Evolutionary conservation across 306 rosid genomes (phyloP), one percentile per base, ranked within the genome.

Genomic region (Medicago lupulina): DNA sequence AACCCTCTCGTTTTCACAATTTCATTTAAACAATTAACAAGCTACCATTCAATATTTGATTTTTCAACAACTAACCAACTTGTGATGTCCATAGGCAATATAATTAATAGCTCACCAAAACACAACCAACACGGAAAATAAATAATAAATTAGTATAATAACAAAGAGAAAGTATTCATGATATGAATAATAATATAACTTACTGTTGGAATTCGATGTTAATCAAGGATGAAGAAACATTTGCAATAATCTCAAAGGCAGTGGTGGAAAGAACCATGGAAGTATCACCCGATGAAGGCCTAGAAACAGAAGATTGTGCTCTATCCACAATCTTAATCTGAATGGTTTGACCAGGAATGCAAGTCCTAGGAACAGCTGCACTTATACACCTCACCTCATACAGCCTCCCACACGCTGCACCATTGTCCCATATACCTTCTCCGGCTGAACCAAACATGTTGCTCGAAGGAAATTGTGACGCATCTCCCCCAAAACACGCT

Each of bases 381-480:
- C 98, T 88, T 12, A 89, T 77, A 78, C 98, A 93, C 31, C 93
- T 78, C 76, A 91, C 97, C 76, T 69, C 40, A 63, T 91, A 93
- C 28, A 72, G 73, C 64, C 96, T 87, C 36, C 96, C 98, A 21
- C 98, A 91, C 0, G 98, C 90, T 0, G 98, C 97, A 0, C 98
- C 98, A 36, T 91, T 93, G 80, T 93, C 96, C 98, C 97, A 93
- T 66, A 89, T 82, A 4, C 92, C 97, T 16, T 89, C 98, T 2
- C 98, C 96, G 0, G 93, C 98, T 0, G 97, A 57, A 10, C 78
- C 98, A 5, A 93, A 91, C 82, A 91, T 21, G 80, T 85, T 86
- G 86, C 47, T 85, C 0, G 92, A 51, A 2, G 95, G 97, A 9
- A 89, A 89, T 72, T 83, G 66, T 0, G 84, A 74, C 4, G 82